These are phyloP conservation scores for Aspergillus aculeatinus DNA, from an alignment of 2,329 filamentous ascomycete species.

Conservation along the genomic window DNA sequence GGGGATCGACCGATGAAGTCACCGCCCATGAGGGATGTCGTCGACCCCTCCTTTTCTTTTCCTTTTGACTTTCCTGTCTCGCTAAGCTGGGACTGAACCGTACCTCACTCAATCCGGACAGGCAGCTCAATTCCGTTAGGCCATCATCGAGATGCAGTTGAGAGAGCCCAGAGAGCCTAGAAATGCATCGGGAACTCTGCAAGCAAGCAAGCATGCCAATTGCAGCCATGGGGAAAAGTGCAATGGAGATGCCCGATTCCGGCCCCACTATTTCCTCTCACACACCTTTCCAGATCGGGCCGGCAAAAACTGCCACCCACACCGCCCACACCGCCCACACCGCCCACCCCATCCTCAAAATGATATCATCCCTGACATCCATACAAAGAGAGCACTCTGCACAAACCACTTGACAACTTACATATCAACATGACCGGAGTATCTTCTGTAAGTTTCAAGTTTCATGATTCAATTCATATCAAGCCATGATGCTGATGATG, in stretches of 20 bases:
- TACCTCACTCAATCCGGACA: neutral
- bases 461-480: neutral
- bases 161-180: no score
- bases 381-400: no score
- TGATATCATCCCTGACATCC: neutral
- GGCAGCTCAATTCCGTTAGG: neutral
- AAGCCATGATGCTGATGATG: neutral
- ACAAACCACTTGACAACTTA: neutral
- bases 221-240: no score
- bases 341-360: no score
- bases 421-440: no score
- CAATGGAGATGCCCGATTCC: neutral
- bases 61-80: neutral
- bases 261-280: neutral
- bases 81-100: neutral
- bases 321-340: no score
- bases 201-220: no score
- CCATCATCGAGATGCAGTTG: neutral
- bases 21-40: neutral
- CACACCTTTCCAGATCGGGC: neutral
- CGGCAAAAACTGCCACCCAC: neutral
- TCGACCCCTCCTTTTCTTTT: neutral
- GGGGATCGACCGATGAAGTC: conserved; percentile 9
- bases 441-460: no score
- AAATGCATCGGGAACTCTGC: no score